A percentile compares a stretch with the other conserved stretches of the same genome.
phyloP scores from a whole-genome alignment of 2,329 filamentous ascomycete genomes.

The Penicillium sp. region DNA sequence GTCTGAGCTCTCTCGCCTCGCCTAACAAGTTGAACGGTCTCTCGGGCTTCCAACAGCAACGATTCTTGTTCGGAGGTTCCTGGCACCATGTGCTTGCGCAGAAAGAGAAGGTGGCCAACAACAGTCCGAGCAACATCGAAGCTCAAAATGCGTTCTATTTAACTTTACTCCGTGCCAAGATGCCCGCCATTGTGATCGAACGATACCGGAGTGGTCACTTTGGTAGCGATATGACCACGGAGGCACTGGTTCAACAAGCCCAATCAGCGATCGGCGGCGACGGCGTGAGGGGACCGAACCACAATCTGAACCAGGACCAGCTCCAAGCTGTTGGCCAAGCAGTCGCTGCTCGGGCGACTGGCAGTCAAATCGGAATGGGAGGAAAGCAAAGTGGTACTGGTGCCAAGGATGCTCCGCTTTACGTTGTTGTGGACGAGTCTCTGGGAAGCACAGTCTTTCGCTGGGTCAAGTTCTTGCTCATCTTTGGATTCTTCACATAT shows the following conservation, averaged over 20 bases:
- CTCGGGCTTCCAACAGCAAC: constrained; percentile 36
- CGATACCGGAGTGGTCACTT: constrained; percentile 85
- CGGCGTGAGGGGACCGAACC: constrained; percentile 27
- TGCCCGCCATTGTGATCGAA: constrained; percentile 90
- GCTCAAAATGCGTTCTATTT: constrained; percentile 95
- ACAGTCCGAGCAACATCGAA: constrained; percentile 82
- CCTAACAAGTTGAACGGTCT: constrained; percentile 25
- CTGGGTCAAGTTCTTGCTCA: constrained; percentile 84
- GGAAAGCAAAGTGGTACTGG: constrained; percentile 60
- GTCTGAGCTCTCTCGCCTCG: constrained; percentile 27
- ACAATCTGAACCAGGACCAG: constrained; percentile 59
- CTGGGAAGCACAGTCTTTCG: constrained; percentile 77
- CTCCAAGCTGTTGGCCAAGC: constrained; percentile 80
- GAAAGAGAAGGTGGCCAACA: constrained; percentile 88
- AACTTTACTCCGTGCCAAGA: constrained; percentile 83
- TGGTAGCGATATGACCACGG: constrained; percentile 75
- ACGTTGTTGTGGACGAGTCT: constrained; percentile 94
- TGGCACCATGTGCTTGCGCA: constrained; percentile 70
- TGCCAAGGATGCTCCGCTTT: constrained; percentile 79
- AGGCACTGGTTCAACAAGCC: constrained; percentile 76
- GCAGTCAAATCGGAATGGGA: constrained; percentile 62
- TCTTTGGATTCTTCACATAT: constrained; percentile 78
- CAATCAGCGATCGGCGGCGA: constrained; percentile 61
- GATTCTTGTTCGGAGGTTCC: constrained; percentile 42
- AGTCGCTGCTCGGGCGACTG: constrained; percentile 69